Evolutionary conservation across 2,329 filamentous ascomycete genomes (phyloP).

Genomic region (Ilyonectria mors-panacis): DNA sequence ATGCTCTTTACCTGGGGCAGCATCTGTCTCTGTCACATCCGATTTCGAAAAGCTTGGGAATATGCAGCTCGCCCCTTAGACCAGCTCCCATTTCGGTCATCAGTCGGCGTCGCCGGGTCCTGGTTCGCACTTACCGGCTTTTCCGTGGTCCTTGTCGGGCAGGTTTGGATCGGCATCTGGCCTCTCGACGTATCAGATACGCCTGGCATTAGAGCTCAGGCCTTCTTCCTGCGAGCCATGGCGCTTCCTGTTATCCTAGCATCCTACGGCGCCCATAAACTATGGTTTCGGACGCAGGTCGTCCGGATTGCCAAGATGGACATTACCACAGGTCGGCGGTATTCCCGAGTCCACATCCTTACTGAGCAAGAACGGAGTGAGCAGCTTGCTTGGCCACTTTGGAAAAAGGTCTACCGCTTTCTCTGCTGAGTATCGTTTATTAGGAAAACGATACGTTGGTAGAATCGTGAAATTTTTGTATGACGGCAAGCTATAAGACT

Average conservation of each 20-base stretch:
- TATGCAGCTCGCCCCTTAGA: conserved; percentile 75
- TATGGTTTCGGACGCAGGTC: conserved; percentile 78
- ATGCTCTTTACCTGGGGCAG: conserved; percentile 74
- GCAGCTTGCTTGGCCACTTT: conserved; percentile 76
- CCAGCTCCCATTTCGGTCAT: conserved; percentile 85
- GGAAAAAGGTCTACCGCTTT: conserved; percentile 81
- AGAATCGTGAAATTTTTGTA: no score
- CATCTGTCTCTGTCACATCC: conserved; percentile 80
- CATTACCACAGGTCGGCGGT: conserved; percentile 84
- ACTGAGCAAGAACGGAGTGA: conserved; percentile 82
- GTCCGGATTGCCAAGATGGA: conserved; percentile 84
- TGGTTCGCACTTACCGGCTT: conserved; percentile 88
- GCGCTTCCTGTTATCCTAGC: conserved; percentile 76
- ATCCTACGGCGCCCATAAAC: conserved; percentile 82
- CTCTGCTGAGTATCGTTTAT: conserved; percentile 47
- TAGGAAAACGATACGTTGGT: no score
- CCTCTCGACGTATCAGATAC: conserved; percentile 66
- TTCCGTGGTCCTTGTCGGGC: conserved; percentile 80
- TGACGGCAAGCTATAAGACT: no score
- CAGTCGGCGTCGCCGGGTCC: conserved; percentile 84
- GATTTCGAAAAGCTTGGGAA: conserved; percentile 85
- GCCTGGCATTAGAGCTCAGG: conserved; percentile 60
- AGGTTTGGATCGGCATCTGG: conserved; percentile 89
- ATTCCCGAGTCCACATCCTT: conserved; percentile 81
- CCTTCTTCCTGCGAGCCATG: conserved; percentile 81